Base-by-base conservation (phyloP, 371 early-diverging fungal species). In the Encephalitozoon cuniculi region DNA sequence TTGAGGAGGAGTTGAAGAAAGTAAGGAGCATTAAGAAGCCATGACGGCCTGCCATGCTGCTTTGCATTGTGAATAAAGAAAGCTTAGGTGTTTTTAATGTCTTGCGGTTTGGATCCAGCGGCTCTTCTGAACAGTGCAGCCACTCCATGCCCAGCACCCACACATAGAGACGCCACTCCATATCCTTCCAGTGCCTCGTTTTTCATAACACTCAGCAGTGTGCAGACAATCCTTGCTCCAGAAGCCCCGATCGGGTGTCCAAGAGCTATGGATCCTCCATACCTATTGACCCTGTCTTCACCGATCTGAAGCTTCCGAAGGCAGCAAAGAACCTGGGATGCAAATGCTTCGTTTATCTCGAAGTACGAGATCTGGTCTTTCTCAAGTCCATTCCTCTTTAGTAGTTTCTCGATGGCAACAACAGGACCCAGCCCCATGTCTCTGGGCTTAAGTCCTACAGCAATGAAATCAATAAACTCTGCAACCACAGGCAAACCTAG, bases 291-390 rank as follows among this genome's bases (percentile, higher is more conserved):
- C 89, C 91, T 94, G 71, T 90, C 88, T 76, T 87, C 68, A 59
- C 89, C 88, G 76, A 95, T 87, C 28, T 89, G 88, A 51, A 94
- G 88, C 85, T 90, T 89, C 85, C 93, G 88, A 44, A 93, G 88
- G 74, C 89, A 90, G 89, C 91, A 93, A 59, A 94, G 89, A 21
- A 93, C 90, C 87, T 95, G 95, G 76, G 94, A 93, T 32, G 95
- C 95, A 86, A 96, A 95, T 25, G 96, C 96, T 86, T 95, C 95
- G 87, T 95, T 96, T 85, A 96, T 89, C 87, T 96, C 96, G 68
- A 94, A 83, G 41, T 91, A 81, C 75, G 89, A 90, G 37, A 95
- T 87, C 82, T 96, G 92, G 64, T 88, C 83, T 55, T 90, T 68
- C 41, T 82, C 82, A 64, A 95, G 81, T 23, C 91, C 91, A 65